Evolutionary conservation across 768 basidiomycete genomes (phyloP), one percentile per base, ranked within the genome.

Genomic region (Mrakia gelida): DNA sequence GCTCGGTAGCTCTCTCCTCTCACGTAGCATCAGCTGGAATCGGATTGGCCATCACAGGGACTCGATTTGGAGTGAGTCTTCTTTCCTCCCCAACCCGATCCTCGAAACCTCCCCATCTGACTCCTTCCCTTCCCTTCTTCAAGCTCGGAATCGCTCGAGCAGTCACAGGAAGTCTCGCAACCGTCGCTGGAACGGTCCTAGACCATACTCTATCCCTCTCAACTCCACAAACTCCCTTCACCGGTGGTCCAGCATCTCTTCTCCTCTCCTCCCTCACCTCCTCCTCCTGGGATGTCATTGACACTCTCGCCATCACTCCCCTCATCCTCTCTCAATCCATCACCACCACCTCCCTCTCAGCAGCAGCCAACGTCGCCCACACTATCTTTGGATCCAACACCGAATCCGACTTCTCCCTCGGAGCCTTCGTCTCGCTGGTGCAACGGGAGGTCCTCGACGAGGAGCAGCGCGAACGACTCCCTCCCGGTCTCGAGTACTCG

Each of bases 331-430:
- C 90, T 45, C 92, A 93, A 85, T 90, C 91, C 80, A 87, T 93
- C 71, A 91, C 92, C 21, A 89, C 90, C 4, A 91, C 91, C 7
- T 91, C 91, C 7, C 86, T 94, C 56, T 89, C 92, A 77, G 88
- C 89, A 80, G 92, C 92, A 34, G 89, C 93, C 80, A 91, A 92
- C 81, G 87, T 90, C 65, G 88, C 93, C 59, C 88, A 90, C 15
- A 86, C 88, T 59, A 89, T 92, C 80, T 91, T 92, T 82, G 90
- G 91, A 3, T 90, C 90, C 6, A 90, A 89, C 81, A 90, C 89
- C 81, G 92, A 93, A 79, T 90, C 92, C 2, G 90, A 91, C 26
- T 93, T 93, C 83, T 92, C 92, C 2, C 86, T 94, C 10, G 90
- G 75, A 21, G 78, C 91, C 15, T 93, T 94, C 84, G 90, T 94